Evolutionary conservation across 1,284 basidiomycete genomes (phyloP), one percentile per base, ranked within the genome.

Genomic region (Trametes polyzona): DNA sequence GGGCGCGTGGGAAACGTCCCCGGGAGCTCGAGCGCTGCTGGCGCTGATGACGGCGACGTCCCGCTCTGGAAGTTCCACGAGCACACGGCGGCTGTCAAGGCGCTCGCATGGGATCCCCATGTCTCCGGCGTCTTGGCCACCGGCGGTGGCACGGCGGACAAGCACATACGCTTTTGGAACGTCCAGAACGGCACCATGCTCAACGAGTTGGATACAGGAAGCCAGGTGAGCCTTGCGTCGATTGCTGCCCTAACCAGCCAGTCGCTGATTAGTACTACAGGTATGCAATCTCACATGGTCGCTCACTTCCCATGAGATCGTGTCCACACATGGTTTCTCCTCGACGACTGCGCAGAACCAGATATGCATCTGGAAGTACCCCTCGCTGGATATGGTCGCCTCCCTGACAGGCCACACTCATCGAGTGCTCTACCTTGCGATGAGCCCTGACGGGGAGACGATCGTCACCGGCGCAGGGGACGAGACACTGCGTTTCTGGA

Each of bases 231-330:
- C 12, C n/a, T n/a, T n/a, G n/a, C n/a, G 11, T 16, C 9, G 24
- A 11, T 7, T 73, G 46, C 47, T 32, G n/a, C n/a, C n/a, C n/a
- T n/a, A n/a, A n/a, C n/a, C n/a, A n/a, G n/a, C n/a, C n/a, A n/a
- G n/a, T 37, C 21, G 16, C 29, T 50, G 7, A 40, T 56, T 36
- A 21, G 47, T 17, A 52, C 57, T 14, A 3, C 64, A 96, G 92
- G 95, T 99, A 36, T 98, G 96, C 78, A 98, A 98, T 74, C 83
- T 98, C 48, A 93, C 95, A 64, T 98, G 96, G 95, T 96, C 94
- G 4, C 80, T 92, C 53, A 97, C 93, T 23, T 95, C 95, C 16
- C 96, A 98, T 70, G 96, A 99, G 75, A 83, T 99, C 32, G 95
- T 99, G 30, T 97, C 95, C 12, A 99, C 96, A 2, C 96, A 99